Evolutionary conservation across 1,284 basidiomycete species (phyloP), one percentile per base, ranked within the genome.

Genomic region (Cryptococcus wingfieldii): DNA sequence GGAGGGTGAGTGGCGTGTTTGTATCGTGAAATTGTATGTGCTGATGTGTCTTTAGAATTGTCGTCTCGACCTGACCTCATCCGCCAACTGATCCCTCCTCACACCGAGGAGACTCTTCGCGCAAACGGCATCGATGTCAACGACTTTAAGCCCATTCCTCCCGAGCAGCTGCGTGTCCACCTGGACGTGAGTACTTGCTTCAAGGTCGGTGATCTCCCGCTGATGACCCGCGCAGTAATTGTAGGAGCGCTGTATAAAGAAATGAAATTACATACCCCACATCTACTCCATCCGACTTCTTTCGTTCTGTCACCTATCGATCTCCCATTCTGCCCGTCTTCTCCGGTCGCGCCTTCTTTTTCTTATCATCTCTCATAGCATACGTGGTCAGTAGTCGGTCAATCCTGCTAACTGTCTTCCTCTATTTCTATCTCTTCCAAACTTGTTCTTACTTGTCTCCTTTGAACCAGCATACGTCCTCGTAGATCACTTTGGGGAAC

Each of bases 51-150:
- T 10, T 16, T 79, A 90, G 95, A 98, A 79, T 84, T 98, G 47
- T 97, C 93, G 47, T 87, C 96, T 65, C 87, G 94, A 66, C 95
- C 96, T 51, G 95, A 98, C 75, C 80, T 98, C 60, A 95, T 89
- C 77, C 84, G 85, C 66, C 85, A 87, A 78, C 85, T 98, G 48
- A 92, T 98, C 53, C 95, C 95, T 53, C 80, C 85, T 69, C 87
- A 93, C 78, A 88, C 86, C 75, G 90, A 97, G 82, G 79, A 85
- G 61, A 91, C 91, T 81, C 84, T 98, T 74, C 84, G 83, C 76
- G 86, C 84, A 65, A 86, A 88, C 74, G 86, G 86, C 51, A 92
- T 98, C 79, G 85, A 88, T 75, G 79, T 98, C 72, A 86, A 96
- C 76, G 85, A 84, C 69, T 97, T 98, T 81, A 86, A 86, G 75